phyloP scores from a whole-genome alignment of 495 filamentous ascomycete genomes.

The Geoglossum glabrum region DNA sequence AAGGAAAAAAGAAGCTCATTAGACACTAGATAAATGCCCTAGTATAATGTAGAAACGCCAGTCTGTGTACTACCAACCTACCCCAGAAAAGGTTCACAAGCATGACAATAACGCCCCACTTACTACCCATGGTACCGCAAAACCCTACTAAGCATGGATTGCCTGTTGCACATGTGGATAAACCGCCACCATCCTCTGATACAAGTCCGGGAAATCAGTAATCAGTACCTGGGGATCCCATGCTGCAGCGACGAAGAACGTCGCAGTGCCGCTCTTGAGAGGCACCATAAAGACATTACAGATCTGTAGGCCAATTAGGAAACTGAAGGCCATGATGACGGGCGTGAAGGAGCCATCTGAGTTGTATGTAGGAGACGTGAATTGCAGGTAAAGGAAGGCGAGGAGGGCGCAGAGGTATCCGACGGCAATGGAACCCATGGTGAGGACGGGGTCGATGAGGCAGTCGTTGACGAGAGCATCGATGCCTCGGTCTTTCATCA shows the following conservation, averaged over 20 bases:
- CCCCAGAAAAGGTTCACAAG: too few species aligned
- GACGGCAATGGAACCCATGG: slow-evolving; percentile 67
- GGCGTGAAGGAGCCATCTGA: slow-evolving; percentile 43
- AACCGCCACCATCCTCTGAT: slow-evolving; percentile 48
- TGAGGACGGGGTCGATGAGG: slow-evolving; percentile 76
- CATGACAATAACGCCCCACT: too few species aligned
- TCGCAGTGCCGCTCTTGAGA: slow-evolving; percentile 38
- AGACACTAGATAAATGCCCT: too few species aligned
- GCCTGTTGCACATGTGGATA: slow-evolving; percentile 70
- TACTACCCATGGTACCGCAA: too few species aligned
- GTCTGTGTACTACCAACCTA: too few species aligned
- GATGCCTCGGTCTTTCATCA: slow-evolving; percentile 82
- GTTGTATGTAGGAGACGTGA: slow-evolving; percentile 66
- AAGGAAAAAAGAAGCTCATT: too few species aligned
- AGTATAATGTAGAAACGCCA: too few species aligned
- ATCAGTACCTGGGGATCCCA: slow-evolving; percentile 81
- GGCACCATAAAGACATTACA: slow-evolving; percentile 72
- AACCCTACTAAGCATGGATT: slow-evolving; percentile 40
- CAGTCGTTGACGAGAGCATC: slow-evolving; percentile 82
- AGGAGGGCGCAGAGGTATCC: slow-evolving; percentile 64
- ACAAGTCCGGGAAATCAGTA: slow-evolving; percentile 63
- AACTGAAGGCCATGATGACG: slow-evolving; percentile 64
- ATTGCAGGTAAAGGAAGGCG: slow-evolving; percentile 66
- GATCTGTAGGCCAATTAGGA: slow-evolving; percentile 72
- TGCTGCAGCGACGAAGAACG: slow-evolving; percentile 73